Percentiles rank a stretch among this genome's conserved stretches.
Conservation (phyloP, 805 yeast species). For the Spathaspora hagerdaliae region DNA sequence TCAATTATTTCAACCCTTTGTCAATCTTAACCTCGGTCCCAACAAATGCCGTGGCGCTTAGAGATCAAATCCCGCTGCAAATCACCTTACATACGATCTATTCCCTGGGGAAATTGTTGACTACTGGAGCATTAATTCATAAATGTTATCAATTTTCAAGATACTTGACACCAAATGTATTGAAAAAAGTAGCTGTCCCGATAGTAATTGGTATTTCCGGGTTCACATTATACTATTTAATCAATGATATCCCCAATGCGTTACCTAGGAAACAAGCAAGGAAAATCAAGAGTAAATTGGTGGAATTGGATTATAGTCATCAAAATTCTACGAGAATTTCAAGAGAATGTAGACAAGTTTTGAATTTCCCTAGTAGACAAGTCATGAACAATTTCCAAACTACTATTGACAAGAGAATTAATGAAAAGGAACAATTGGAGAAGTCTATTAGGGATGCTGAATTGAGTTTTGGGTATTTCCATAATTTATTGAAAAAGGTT, state of each 20-base stretch:
- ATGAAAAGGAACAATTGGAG: constrained; percentile 54
- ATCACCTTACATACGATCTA: constrained; percentile 39
- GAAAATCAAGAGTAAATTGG: constrained; percentile 61
- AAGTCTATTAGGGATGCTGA: constrained; percentile 53
- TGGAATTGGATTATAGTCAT: constrained; percentile 72
- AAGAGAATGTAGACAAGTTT: constrained; percentile 76
- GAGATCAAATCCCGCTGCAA: constrained; percentile 31
- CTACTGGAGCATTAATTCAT: constrained; percentile 40
- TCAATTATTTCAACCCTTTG: constrained; percentile 31
- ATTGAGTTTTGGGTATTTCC: constrained; percentile 52
- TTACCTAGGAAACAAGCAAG: constrained; percentile 78
- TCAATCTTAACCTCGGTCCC: constrained; percentile 27
- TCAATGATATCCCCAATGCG: constrained; percentile 84
- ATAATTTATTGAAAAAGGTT: constrained; percentile 43
- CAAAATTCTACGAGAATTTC: constrained; percentile 73
- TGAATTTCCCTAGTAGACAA: constrained; percentile 78
- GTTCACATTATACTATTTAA: constrained; percentile 56
- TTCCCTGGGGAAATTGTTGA: constrained; percentile 35
- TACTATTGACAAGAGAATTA: constrained; percentile 55
- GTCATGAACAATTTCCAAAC: constrained; percentile 68
- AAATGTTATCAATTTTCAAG: constrained; percentile 31
- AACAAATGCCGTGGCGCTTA: constrained; percentile 25
- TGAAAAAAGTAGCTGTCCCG: constrained; percentile 53
- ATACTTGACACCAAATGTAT: constrained; percentile 32
- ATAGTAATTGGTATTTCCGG: constrained; percentile 46